A percentile compares a stretch with the other conserved stretches of the same genome.
Evolutionary conservation across 2,329 filamentous ascomycete genomes (phyloP).

Genomic region (Colletotrichum orbiculare): DNA sequence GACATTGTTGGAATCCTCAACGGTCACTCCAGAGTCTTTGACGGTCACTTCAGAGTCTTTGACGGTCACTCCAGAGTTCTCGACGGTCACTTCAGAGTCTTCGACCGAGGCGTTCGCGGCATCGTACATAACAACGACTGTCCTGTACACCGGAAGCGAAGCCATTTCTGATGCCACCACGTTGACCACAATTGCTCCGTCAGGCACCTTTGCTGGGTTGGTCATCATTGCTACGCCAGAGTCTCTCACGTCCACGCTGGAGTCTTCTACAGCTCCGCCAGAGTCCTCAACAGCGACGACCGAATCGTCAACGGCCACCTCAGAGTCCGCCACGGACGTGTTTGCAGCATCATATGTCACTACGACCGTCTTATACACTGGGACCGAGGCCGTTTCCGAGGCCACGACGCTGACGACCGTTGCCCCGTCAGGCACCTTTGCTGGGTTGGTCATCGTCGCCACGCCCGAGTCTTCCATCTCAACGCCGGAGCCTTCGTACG

Average conservation of each 20-base stretch:
- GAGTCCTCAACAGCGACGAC: neutral
- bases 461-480: slow-evolving; percentile 6
- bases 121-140: slow-evolving; percentile 2
- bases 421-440: neutral
- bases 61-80: no score
- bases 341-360: slow-evolving; percentile 2
- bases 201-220: slow-evolving; percentile 19
- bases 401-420: slow-evolving; percentile 19
- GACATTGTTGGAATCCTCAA: no score
- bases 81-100: no score
- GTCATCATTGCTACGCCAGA: slow-evolving; percentile 10
- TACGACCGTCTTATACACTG: slow-evolving; percentile 2
- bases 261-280: neutral
- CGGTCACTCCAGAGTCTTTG: fast-evolving
- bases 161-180: neutral
- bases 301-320: neutral
- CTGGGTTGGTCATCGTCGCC: slow-evolving; percentile 27
- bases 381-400: slow-evolving; percentile 21
- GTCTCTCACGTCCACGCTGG: neutral
- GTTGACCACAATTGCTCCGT: slow-evolving; percentile 14
- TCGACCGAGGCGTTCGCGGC: neutral
- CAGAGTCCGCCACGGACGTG: neutral
- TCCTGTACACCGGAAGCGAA: neutral
- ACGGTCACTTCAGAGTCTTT: no score
- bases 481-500: neutral